Evolutionary conservation across 2,329 filamentous ascomycete genomes (phyloP).

Genomic region (Coniochaeta sp.): DNA sequence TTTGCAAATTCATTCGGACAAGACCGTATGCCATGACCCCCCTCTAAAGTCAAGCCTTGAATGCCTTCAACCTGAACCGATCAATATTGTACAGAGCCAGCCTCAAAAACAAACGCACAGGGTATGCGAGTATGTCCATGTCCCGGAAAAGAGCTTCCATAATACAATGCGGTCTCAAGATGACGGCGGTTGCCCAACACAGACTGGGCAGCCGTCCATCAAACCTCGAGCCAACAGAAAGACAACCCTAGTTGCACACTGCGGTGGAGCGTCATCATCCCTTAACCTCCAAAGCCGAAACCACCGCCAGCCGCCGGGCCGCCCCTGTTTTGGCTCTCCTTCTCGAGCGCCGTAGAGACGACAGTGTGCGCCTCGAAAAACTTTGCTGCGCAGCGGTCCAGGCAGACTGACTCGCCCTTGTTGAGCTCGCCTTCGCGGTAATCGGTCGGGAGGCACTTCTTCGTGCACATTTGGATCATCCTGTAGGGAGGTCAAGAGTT

Average conservation of each 20-base stretch:
- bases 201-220: too few species aligned
- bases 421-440: conserved; percentile 97
- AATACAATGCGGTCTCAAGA: background rate
- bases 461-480: conserved; percentile 79
- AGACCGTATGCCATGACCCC: background rate
- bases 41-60: background rate
- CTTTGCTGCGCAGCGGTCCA: conserved; percentile 94
- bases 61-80: background rate
- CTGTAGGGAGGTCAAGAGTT: conserved; percentile 32
- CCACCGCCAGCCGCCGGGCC: conserved; percentile 43
- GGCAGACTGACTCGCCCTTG: conserved; percentile 97
- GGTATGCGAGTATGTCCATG: background rate
- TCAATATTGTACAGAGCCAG: background rate
- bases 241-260: background rate
- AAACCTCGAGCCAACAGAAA: background rate
- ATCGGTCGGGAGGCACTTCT: conserved; percentile 86
- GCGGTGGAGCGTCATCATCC: background rate
- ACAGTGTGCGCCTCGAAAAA: conserved; percentile 99
- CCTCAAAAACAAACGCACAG: background rate
- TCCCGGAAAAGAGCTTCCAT: background rate
- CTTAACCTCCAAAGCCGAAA: conserved; percentile 11
- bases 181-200: too few species aligned
- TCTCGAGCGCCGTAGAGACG: conserved; percentile 93
- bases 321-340: conserved; percentile 65
- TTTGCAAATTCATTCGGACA: background rate